phyloP scores from a whole-genome alignment of 306 rosid species.

The Phaseolus lunatus region DNA sequence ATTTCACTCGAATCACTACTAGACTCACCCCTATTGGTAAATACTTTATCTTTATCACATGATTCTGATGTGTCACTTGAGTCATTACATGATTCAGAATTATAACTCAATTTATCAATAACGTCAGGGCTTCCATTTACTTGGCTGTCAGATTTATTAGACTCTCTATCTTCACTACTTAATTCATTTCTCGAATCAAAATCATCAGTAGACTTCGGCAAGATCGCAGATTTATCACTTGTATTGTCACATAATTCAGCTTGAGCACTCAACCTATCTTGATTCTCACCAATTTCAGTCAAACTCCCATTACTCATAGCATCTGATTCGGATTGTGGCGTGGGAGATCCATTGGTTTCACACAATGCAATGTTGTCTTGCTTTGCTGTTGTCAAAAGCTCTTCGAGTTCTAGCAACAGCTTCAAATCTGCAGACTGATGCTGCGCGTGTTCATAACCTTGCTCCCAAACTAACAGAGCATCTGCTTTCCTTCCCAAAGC shows the following conservation, averaged over 20 bases:
- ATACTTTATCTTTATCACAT: conserved; percentile 64
- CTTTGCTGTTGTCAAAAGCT: conserved; percentile 70
- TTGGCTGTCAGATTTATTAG: conserved; percentile 52
- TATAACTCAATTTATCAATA: conserved; percentile 55
- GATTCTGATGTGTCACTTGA: conserved; percentile 67
- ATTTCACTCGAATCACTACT: conserved; percentile 55
- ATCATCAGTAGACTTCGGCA: conserved; percentile 53
- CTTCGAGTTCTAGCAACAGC: conserved; percentile 86
- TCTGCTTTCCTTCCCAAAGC: conserved; percentile 82
- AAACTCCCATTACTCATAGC: conserved; percentile 44
- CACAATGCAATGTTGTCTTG: conserved; percentile 42
- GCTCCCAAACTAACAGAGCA: conserved; percentile 83
- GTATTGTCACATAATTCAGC: conserved; percentile 52
- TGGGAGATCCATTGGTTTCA: conserved; percentile 47
- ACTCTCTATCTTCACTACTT: conserved; percentile 52
- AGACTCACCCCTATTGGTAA: conserved; percentile 45
- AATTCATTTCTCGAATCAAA: conserved; percentile 53
- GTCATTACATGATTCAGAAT: conserved; percentile 71
- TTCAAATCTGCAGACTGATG: conserved; percentile 80
- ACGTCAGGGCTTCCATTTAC: conserved; percentile 61
- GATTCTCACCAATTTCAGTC: conserved; percentile 47
- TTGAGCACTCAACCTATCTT: conserved; percentile 46
- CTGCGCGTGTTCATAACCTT: conserved; percentile 78
- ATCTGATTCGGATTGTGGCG: conserved; percentile 50
- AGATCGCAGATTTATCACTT: conserved; percentile 57